Evolutionary conservation across 1,284 basidiomycete genomes (phyloP).

Genomic region (Apiotrichum brassicae): DNA sequence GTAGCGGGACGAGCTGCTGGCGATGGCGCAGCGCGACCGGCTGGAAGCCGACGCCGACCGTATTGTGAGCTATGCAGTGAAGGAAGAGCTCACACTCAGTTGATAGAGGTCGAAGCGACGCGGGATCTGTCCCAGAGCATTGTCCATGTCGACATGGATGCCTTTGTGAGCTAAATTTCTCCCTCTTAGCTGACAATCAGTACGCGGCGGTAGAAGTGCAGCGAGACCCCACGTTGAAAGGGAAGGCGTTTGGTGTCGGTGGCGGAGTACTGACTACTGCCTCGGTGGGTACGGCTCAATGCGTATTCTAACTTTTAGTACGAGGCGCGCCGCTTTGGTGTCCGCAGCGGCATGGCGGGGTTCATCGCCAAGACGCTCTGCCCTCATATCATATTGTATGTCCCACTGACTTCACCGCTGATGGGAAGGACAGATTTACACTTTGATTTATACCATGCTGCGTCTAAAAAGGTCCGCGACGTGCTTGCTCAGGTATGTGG

Average conservation of each 20-base stretch:
- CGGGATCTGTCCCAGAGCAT: constrained; percentile 77
- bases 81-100: constrained; percentile 50
- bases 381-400: constrained; percentile 70
- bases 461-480: constrained; percentile 53
- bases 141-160: constrained; percentile 46
- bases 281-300: constrained; percentile 28
- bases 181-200: constrained; percentile 14
- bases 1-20: constrained; percentile 42
- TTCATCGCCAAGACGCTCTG: constrained; percentile 92
- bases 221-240: constrained; percentile 67
- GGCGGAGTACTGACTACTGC: constrained; percentile 73
- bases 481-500: constrained; percentile 30
- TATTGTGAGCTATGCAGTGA: constrained; percentile 31
- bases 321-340: constrained; percentile 80
- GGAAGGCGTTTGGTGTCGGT: constrained; percentile 80
- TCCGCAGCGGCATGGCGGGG: constrained; percentile 83
- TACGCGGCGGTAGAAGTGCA: constrained; percentile 56
- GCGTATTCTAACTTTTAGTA: constrained; percentile 53
- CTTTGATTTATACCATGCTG: constrained; percentile 62
- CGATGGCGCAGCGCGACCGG: constrained; percentile 22
- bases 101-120: constrained; percentile 65
- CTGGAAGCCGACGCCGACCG: constrained; percentile 41
- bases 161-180: constrained; percentile 26
- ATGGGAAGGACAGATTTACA: constrained; percentile 36
- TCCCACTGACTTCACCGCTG: background rate